phyloP scores from a whole-genome alignment of 148 eudicot species.

The Camellia sinensis region DNA sequence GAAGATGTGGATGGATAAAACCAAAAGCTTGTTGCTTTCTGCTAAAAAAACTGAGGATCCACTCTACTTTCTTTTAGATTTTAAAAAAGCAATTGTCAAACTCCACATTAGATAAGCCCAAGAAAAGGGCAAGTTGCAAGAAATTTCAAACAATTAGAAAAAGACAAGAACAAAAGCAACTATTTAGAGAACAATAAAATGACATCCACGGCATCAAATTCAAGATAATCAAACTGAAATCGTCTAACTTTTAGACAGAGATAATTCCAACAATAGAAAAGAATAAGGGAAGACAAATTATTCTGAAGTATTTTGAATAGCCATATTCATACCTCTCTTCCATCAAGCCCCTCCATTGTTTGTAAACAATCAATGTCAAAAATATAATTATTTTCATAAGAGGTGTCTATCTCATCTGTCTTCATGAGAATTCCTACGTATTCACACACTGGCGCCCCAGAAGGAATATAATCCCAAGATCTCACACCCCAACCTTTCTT shows the following conservation, averaged over 20 bases:
- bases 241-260: background rate
- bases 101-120: background rate
- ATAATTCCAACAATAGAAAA: background rate
- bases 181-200: background rate
- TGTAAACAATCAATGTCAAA: conserved; percentile 77
- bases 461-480: conserved; percentile 77
- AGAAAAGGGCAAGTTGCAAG: background rate
- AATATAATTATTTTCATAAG: conserved; percentile 44
- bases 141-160: background rate
- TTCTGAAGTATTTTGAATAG: background rate
- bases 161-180: background rate
- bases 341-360: conserved; percentile 73
- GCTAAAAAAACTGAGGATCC: no score
- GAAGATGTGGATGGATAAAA: no score
- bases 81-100: no score
- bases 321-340: conserved; percentile 58
- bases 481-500: conserved; percentile 86
- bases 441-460: conserved; percentile 73
- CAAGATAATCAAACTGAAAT: background rate
- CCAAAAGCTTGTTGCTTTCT: no score
- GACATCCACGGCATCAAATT: background rate
- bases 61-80: no score
- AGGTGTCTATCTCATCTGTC: conserved; percentile 49
- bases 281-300: background rate
- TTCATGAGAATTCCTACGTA: conserved; percentile 60